These are phyloP conservation scores for Pythium dissotocum DNA, from an alignment of 352 stramenopile species.

Conservation along the genomic window DNA sequence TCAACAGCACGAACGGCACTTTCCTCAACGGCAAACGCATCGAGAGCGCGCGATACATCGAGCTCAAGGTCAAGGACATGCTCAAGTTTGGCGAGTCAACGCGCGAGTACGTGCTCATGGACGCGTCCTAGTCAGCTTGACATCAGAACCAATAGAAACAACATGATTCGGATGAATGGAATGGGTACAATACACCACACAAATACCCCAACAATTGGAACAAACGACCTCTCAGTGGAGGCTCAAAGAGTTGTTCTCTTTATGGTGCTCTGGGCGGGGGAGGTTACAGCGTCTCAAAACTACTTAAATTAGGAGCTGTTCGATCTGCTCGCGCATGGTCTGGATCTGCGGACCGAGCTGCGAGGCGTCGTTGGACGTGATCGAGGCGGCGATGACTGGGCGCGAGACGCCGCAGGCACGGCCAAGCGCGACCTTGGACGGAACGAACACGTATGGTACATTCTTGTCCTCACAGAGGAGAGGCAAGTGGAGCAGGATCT, in stretches of 20 bases:
- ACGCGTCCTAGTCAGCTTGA: constrained; percentile 39
- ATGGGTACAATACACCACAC: neutral
- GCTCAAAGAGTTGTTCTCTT: constrained; percentile 1
- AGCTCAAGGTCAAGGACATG: constrained; percentile 95
- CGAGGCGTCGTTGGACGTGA: constrained; percentile 99
- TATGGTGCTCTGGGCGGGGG: neutral
- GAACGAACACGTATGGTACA: constrained; percentile 91
- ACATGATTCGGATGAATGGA: too few relatives aligned
- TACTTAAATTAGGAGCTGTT: constrained; percentile 99
- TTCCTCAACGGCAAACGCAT: constrained; percentile 95
- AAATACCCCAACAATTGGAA: neutral
- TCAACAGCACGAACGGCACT: constrained; percentile 98
- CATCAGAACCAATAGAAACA: too few relatives aligned
- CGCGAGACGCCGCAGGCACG: constrained; percentile 98
- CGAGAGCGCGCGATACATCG: constrained; percentile 95
- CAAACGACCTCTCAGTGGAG: neutral
- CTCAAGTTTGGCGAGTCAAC: constrained; percentile 96
- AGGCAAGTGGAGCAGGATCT: constrained; percentile 99
- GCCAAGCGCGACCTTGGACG: constrained; percentile 98
- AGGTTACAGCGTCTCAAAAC: constrained; percentile 16
- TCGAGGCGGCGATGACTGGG: constrained; percentile 98
- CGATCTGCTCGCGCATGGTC: constrained; percentile 99
- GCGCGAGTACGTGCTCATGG: constrained; percentile 97
- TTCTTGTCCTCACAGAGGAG: constrained; percentile 99
- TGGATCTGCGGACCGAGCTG: constrained; percentile 99